Evolutionary conservation across 768 basidiomycete genomes (phyloP).

Genomic region (Strobilomyces confusus): DNA sequence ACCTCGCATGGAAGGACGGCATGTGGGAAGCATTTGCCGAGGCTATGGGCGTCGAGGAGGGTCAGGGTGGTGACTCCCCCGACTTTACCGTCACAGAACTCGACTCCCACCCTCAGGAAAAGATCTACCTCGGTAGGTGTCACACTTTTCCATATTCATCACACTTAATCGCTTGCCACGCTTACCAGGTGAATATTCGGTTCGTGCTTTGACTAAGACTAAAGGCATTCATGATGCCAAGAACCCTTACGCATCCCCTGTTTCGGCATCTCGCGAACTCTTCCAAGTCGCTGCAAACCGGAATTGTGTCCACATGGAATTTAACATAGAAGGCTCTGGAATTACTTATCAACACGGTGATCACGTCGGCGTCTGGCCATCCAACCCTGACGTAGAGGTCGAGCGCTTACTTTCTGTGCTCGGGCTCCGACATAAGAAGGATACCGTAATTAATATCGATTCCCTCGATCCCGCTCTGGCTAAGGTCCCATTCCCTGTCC

Average conservation of each 20-base stretch:
- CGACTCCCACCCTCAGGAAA: slow-evolving; percentile 68
- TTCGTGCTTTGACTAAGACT: slow-evolving; percentile 86
- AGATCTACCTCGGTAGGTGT: slow-evolving; percentile 83
- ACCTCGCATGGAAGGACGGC: slow-evolving; percentile 96
- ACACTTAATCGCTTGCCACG: slow-evolving; percentile 24
- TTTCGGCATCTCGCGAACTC: slow-evolving; percentile 74
- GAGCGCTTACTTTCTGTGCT: slow-evolving; percentile 83
- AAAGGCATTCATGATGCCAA: slow-evolving; percentile 98
- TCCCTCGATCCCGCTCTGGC: slow-evolving; percentile 97
- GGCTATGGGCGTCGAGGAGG: slow-evolving; percentile 87
- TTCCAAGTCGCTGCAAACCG: slow-evolving; percentile 71
- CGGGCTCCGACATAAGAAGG: slow-evolving; percentile 76
- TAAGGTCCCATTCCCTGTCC: slow-evolving; percentile 98
- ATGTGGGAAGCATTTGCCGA: slow-evolving; percentile 93
- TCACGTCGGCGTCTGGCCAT: slow-evolving; percentile 96
- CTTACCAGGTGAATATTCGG: slow-evolving; percentile 81
- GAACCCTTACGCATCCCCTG: slow-evolving; percentile 91
- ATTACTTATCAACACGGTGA: slow-evolving; percentile 99
- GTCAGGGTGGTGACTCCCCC: slow-evolving; percentile 90
- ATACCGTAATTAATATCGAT: slow-evolving; percentile 85
- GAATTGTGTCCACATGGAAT: slow-evolving; percentile 93
- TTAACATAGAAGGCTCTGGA: slow-evolving; percentile 90
- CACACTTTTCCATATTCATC: not conserved
- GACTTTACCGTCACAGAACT: slow-evolving; percentile 93
- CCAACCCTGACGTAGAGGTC: slow-evolving; percentile 90